Evolutionary conservation across 2,329 filamentous ascomycete genomes (phyloP), one percentile per base, ranked within the genome.

Genomic region (Botryotinia globosa): DNA sequence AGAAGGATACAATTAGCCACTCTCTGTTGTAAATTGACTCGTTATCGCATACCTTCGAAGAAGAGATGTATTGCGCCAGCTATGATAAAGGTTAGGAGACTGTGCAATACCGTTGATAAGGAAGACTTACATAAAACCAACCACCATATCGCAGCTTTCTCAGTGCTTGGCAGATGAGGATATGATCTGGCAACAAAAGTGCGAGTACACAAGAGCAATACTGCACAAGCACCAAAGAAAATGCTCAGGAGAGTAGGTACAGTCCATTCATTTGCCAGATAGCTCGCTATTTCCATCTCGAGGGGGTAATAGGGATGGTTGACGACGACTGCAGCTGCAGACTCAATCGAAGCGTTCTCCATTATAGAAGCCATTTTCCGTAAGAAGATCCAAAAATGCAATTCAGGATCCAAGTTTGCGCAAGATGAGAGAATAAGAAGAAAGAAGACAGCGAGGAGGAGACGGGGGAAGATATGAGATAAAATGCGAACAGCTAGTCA

Each of bases 221-320:
- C 82, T 0, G 83, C 81, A 78, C 87, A 89, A 34, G 86, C 87
- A 8, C 83, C 82, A 18, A 85, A 84, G 77, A 94, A 94, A 71
- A 85, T 84, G 54, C 82, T 81, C 18, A 93, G 85, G 10, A 94
- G 85, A 8, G 85, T 83, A 0, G 86, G 79, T 8, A 91, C 86
- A 64, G 86, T 84, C 79, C 86, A 85, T 73, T 89, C 86, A 80
- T 94, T 94, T 77, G 89, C 86, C 61, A 89, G 82, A 81, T 92
- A 94, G 74, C 85, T 86, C 4, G 85, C 82, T 73, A 95, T 87
- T 29, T 84, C 82, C 54, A 89, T 86, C 70, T 89, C 87, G 34
- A 90, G 79, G 8, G 92, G 92, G 79, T 91, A 94, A 83, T 92
- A 94, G 0, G 91, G 91, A 80, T 94, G 91, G 65, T 74, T 73